Evolutionary conservation across 1,284 basidiomycete species (phyloP).

Genomic region (Meripilus lineatus): DNA sequence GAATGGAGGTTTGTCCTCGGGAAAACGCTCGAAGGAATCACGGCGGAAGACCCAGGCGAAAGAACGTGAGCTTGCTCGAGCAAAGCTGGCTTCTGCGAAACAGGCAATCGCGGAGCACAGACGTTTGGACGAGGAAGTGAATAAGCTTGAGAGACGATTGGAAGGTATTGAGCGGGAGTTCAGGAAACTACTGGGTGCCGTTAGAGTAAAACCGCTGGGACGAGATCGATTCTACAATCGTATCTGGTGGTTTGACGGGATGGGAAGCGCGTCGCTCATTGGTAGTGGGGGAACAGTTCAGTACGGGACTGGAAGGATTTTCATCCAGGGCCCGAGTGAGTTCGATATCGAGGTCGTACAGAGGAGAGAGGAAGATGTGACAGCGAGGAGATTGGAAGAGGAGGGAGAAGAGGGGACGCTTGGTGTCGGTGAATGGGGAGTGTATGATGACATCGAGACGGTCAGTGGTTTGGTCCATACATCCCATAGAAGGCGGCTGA

Average conservation of each 20-base stretch:
- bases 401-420: conserved; percentile 75
- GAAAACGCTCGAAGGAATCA: conserved; percentile 11
- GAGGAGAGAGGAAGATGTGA: conserved; percentile 51
- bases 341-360: conserved; percentile 68
- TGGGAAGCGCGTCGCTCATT: conserved; percentile 78
- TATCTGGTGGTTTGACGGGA: conserved; percentile 98
- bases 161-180: conserved; percentile 93
- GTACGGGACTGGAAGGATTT: conserved; percentile 87
- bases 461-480: conserved; percentile 37
- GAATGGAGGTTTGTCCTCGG: conserved; percentile 40
- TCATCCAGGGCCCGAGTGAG: conserved; percentile 84
- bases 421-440: conserved; percentile 80
- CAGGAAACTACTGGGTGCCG: conserved; percentile 76
- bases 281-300: conserved; percentile 69
- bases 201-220: conserved; percentile 86
- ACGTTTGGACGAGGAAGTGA: conserved; percentile 83
- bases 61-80: conserved; percentile 69
- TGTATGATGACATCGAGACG: conserved; percentile 84
- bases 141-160: conserved; percentile 71
- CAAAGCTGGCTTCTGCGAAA: conserved; percentile 67
- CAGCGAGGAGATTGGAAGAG: conserved; percentile 61
- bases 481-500: conserved; percentile 9
- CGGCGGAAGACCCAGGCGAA: conserved; percentile 58
- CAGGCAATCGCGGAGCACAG: conserved; percentile 73
- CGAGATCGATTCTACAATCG: conserved; percentile 92